Evolutionary conservation across 1,284 basidiomycete genomes (phyloP), one percentile per base, ranked within the genome.

Genomic region (Ceratobasidium sp.): DNA sequence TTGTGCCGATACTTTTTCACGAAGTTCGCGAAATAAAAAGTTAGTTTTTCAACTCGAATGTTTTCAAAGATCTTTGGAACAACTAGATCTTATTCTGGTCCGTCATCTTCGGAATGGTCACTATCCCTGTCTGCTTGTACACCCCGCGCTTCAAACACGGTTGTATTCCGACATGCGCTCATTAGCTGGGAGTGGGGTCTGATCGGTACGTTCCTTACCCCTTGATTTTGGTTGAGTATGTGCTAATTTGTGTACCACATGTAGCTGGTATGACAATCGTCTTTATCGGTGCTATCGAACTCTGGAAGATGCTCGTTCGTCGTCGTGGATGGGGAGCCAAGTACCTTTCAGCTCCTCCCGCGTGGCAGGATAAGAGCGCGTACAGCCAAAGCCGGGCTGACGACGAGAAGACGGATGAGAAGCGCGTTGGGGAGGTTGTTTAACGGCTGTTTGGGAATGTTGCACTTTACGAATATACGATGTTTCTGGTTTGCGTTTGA

Each of bases 31-130:
- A n/a, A n/a, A n/a, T n/a, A n/a, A n/a, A n/a, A n/a, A n/a, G n/a
- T n/a, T n/a, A n/a, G n/a, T n/a, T n/a, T n/a, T n/a, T n/a, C 38
- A 76, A 75, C 76, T 82, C 81, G 79, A 64, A 84, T 26, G 85
- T 86, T 78, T 81, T 83, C 77, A 82, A 85, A 76, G 84, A 88
- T 77, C 77, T 87, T 13, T 81, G 82, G 78, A 83, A 82, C 66
- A 88, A 89, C 80, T 85, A 84, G 76, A 80, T 87, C 47, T 81
- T 88, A 16, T 81, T 89, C 46, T 87, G 84, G 83, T 84, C 83
- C 13, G 84, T 83, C 23, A 66, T 84, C n/a, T 77, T 79, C 28
- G 86, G 87, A 6, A 84, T 86, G 80, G 77, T 84, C 59, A 83
- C 81, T 70, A 84, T 87, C 26, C 85, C 87, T 73, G 82, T 81